Base-by-base conservation (phyloP, 116 monocot species). In the Papilionanthe hybrid region DNA sequence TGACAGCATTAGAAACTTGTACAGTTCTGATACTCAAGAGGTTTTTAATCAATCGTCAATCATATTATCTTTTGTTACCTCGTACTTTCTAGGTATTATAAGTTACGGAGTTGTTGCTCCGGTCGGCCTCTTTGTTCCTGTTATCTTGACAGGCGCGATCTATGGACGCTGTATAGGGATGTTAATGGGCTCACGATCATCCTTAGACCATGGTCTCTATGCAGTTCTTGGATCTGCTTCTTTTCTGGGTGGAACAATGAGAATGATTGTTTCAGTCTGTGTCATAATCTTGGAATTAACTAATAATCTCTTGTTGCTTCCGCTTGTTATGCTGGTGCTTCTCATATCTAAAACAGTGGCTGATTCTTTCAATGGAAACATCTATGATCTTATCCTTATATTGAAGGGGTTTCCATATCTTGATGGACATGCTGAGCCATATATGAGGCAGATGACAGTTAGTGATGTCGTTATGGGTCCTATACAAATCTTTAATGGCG, bases 251-350 rank as follows among this genome's bases (percentile, higher is more conserved):
- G 89, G 87, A 50, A 86, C 89, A 48, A 87, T 89, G 89, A 82
- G 89, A 56, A 89, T 89, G 84, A 89, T 87, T 7, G 89, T 89
- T 11, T 89, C 89, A 41, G 89, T 89, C 19, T 89, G 89, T 78
- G 82, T 89, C n/a, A 86, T 89, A 5, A 75, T 89, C 5, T 78
- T 89, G 78, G 89, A 89, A 78, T 42, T 87, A 58, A 89, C 89
- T 42, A 85, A 89, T 79, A 89, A 89, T 72, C 84, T 89, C 2
- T 72, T 86, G 15, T 66, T 89, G 48, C 89, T 86, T 80, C 89
- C 89, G 19, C 58, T 89, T 27, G 86, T 89, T 15, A 89, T 89
- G 86, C 71, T 89, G 15, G 89, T 89, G 29, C 77, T 89, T 27
- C 84, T 89, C 44, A 89, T 89, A 75, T 89, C 89, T 8, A 89